Evolutionary conservation across 1,139 yeast species (phyloP).

Genomic region (Zygoascus hellenicus): DNA sequence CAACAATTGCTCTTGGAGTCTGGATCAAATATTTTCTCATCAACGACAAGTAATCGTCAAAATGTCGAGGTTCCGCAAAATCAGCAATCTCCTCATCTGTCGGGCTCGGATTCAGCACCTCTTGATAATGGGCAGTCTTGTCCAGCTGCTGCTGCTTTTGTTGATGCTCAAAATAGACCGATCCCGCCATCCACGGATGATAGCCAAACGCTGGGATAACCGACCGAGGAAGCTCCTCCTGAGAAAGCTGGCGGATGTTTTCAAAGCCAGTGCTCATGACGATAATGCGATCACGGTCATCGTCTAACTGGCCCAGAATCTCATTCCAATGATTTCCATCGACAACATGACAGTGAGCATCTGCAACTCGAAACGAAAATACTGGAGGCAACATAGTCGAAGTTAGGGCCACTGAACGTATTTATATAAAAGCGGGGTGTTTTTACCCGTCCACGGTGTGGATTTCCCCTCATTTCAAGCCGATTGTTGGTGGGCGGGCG

Average conservation of each 20-base stretch:
- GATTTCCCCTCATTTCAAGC: no score
- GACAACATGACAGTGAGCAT: constrained; percentile 61
- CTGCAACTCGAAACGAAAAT: constrained; percentile 25
- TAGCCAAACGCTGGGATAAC: constrained; percentile 68
- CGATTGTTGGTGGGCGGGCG: no score
- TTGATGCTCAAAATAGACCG: constrained; percentile 25
- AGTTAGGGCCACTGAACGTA: no score
- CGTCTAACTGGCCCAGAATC: neutral
- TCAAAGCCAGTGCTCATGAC: constrained; percentile 37
- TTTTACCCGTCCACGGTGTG: no score
- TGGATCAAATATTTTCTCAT: constrained; percentile 31
- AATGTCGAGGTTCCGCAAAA: constrained; percentile 58
- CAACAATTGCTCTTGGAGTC: constrained; percentile 42
- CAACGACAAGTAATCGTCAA: constrained; percentile 38
- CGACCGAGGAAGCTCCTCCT: constrained; percentile 29
- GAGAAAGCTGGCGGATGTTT: constrained; percentile 34
- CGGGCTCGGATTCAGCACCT: constrained; percentile 43
- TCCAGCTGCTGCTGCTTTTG: constrained; percentile 10
- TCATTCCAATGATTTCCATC: constrained; percentile 25
- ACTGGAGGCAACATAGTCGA: no score
- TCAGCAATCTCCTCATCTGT: constrained; percentile 38
- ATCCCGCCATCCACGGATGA: constrained; percentile 76
- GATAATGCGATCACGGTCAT: constrained; percentile 17
- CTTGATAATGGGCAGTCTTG: constrained; percentile 48
- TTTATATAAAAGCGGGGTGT: no score